A percentile compares a stretch with the other conserved stretches of the same genome.
Conservation (phyloP, 129 eudicot genomes). For the Flaveria robusta region DNA sequence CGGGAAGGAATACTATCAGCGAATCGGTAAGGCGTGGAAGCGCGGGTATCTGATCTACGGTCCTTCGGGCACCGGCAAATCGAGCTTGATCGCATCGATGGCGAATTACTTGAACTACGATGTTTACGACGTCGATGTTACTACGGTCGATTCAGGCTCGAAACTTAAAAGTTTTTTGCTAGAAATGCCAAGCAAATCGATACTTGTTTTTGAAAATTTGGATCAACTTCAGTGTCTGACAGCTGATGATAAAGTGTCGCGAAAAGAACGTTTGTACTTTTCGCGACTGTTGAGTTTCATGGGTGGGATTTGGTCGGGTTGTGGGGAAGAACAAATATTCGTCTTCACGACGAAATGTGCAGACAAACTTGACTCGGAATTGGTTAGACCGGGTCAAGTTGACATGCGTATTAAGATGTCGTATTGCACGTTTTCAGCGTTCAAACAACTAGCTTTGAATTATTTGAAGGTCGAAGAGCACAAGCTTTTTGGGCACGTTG, state of each 20-base stretch:
- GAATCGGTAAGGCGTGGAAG: constrained; percentile 56
- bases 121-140: constrained; percentile 44
- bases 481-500: constrained; percentile 21
- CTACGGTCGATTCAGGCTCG: constrained; percentile 35
- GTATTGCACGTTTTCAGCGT: constrained; percentile 44
- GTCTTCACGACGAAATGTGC: constrained; percentile 52
- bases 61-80: constrained; percentile 52
- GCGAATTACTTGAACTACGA: constrained; percentile 51
- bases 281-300: constrained; percentile 50
- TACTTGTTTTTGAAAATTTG: constrained; percentile 50
- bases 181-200: constrained; percentile 40
- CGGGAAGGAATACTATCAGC: constrained; percentile 44
- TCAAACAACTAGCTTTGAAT: constrained; percentile 42
- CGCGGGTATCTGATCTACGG: constrained; percentile 55
- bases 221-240: constrained; percentile 30
- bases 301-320: constrained; percentile 60
- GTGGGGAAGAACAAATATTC: constrained; percentile 49
- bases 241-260: background rate
- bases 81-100: constrained; percentile 56
- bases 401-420: constrained; percentile 50
- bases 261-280: background rate
- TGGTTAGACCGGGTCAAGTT: constrained; percentile 45
- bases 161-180: constrained; percentile 43
- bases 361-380: constrained; percentile 43
- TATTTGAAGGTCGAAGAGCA: constrained; percentile 46